phyloP scores from a whole-genome alignment of 2,329 filamentous ascomycete genomes.

The Verticillium dahliae region DNA sequence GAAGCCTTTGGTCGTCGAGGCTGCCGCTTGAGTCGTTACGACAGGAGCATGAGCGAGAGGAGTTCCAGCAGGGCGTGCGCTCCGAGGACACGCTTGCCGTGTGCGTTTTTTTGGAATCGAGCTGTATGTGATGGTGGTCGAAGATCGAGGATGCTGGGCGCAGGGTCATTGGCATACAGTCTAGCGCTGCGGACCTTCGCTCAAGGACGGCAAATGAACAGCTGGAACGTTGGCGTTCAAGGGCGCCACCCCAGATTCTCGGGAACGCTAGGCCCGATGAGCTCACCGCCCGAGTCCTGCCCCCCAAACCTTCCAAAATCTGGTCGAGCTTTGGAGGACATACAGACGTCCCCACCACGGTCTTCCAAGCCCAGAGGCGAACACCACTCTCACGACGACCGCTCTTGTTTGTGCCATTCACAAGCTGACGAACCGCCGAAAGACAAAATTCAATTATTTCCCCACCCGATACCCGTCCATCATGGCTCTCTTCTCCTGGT shows the following conservation, averaged over 20 bases:
- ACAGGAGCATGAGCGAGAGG: neutral
- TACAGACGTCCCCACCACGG: neutral
- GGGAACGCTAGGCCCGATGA: neutral
- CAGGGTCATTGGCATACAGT: neutral
- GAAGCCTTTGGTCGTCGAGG: neutral
- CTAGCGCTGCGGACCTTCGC: neutral
- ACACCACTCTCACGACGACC: neutral
- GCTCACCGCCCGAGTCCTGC: constrained; percentile 4
- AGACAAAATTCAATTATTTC: neutral
- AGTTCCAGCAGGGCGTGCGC: neutral
- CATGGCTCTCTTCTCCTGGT: constrained; percentile 44
- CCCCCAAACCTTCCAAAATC: neutral
- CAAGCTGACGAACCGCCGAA: neutral
- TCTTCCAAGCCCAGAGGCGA: neutral
- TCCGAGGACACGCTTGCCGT: neutral
- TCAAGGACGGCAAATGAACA: neutral
- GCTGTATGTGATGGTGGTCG: neutral
- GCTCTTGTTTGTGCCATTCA: neutral
- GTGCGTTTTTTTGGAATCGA: neutral
- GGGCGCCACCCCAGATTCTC: neutral
- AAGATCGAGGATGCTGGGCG: neutral
- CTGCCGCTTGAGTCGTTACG: neutral
- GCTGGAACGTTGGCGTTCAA: neutral
- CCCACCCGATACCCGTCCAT: neutral
- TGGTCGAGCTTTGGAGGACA: neutral